A percentile compares a stretch with the other conserved stretches of the same genome.
Evolutionary conservation across 192 early-diverging fungal species (phyloP).

Genomic region (Coemansia sp.): DNA sequence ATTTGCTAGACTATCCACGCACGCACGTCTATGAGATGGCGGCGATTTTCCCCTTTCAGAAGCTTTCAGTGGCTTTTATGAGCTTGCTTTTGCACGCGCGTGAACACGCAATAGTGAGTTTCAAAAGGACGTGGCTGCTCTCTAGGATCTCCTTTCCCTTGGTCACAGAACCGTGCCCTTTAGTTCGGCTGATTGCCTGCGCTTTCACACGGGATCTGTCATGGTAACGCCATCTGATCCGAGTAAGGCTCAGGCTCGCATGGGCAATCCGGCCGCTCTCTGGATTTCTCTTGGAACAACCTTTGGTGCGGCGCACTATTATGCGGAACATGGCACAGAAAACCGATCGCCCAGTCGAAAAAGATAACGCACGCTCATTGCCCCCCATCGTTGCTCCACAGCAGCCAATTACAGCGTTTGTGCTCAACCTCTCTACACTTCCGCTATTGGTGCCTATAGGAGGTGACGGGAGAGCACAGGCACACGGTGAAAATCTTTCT

Average conservation of each 20-base stretch:
- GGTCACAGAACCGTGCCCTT: slow-evolving; percentile 3
- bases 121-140: neutral
- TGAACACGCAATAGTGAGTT: neutral
- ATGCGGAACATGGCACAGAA: neutral
- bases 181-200: neutral
- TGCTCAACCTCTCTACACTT: neutral
- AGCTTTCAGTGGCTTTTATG: neutral
- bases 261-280: neutral
- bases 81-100: neutral
- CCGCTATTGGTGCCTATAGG: neutral
- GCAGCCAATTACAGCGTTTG: neutral
- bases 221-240: neutral
- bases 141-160: neutral
- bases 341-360: neutral
- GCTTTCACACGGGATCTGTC: neutral
- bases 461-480: neutral
- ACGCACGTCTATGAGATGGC: neutral
- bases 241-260: neutral
- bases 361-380: neutral
- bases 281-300: neutral
- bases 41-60: neutral
- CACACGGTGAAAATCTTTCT: neutral
- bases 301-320: neutral
- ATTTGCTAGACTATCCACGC: neutral
- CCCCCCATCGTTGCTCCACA: neutral